Evolutionary conservation across 139 green algal species (phyloP).

Genomic region (Pseudopediastrum boryanum): DNA sequence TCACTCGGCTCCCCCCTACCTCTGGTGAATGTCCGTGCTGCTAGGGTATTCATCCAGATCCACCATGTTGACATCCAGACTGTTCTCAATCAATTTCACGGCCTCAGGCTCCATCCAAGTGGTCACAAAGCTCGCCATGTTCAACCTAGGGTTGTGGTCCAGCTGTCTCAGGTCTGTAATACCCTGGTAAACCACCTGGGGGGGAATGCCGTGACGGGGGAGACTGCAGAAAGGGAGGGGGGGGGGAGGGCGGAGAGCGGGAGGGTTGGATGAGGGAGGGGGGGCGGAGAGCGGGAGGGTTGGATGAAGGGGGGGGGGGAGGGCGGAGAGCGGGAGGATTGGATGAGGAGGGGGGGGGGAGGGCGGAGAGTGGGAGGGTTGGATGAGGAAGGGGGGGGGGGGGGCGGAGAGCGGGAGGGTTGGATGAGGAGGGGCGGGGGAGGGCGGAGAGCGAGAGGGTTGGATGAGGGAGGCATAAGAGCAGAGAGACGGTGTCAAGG

Average conservation of each 20-base stretch:
- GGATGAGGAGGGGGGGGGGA: too few species aligned
- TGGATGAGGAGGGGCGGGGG: too few species aligned
- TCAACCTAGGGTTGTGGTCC: constrained; percentile 31
- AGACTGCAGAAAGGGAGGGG: constrained; percentile 19
- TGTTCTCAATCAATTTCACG: not conserved
- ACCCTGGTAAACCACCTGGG: not conserved
- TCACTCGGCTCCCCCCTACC: not conserved
- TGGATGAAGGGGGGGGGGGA: not conserved
- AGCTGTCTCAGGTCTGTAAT: constrained; percentile 28
- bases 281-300: not conserved
- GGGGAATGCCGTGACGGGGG: constrained; percentile 6
- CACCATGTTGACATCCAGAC: constrained; percentile 25
- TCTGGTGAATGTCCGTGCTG: constrained; percentile 22
- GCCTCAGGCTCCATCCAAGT: constrained; percentile 31
- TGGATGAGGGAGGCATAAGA: not conserved
- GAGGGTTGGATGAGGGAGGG: not conserved
- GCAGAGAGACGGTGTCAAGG: too few species aligned
- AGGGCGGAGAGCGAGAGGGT: not conserved
- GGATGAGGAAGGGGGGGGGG: not conserved
- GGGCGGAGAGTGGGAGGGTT: not conserved
- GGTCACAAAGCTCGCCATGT: constrained; percentile 22
- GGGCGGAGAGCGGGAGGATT: not conserved
- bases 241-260: too few species aligned
- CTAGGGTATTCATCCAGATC: constrained; percentile 28
- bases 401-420: not conserved